A percentile compares a stretch with the other conserved stretches of the same genome.
Evolutionary conservation across 2,329 filamentous ascomycete genomes (phyloP).

Genomic region (Trichoderma oligosporum): DNA sequence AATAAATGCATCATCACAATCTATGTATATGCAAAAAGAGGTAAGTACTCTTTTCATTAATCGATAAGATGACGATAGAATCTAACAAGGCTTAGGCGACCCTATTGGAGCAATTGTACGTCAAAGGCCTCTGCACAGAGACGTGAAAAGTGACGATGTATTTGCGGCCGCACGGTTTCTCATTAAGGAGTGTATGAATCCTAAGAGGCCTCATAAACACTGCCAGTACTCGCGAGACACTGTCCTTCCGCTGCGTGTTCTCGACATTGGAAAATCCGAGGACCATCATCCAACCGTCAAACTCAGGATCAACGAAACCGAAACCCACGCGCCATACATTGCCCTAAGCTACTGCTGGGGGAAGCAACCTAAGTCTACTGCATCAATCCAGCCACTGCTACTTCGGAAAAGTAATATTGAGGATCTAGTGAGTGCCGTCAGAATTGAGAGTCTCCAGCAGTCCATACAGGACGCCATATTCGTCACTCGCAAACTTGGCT

Average conservation of each 20-base stretch:
- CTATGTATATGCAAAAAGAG: neutral
- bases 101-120: neutral
- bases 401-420: neutral
- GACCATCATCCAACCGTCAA: neutral
- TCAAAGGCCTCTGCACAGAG: neutral
- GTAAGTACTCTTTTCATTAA: neutral
- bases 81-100: neutral
- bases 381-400: neutral
- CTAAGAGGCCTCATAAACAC: neutral
- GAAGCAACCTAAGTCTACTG: neutral
- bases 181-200: neutral
- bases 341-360: slow-evolving; percentile 7
- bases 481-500: neutral
- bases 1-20: neutral
- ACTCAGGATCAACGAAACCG: neutral
- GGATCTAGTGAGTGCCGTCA: neutral
- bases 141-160: neutral
- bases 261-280: neutral
- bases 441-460: neutral
- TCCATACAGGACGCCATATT: slow-evolving; percentile 1
- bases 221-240: slow-evolving; percentile 6
- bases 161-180: neutral
- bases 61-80: neutral
- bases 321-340: neutral
- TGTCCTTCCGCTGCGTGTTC: neutral